These are phyloP conservation scores for Xerocomellus amylosporus DNA, from an alignment of 768 basidiomycete genomes.

Conservation along the genomic window DNA sequence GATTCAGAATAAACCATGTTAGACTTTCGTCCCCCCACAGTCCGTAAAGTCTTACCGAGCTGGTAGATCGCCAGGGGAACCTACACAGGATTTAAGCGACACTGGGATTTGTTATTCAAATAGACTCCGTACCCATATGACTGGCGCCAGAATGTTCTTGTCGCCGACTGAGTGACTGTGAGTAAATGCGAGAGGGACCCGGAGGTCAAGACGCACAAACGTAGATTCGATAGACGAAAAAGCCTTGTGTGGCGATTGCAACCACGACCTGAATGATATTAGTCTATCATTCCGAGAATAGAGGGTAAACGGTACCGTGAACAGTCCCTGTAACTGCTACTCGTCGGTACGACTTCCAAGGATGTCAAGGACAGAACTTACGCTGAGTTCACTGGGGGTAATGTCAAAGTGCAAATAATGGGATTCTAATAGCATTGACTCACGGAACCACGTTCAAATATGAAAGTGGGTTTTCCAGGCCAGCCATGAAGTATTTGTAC, in stretches of 20 bases:
- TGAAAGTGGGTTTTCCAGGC: neutral
- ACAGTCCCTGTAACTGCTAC: conserved; percentile 5
- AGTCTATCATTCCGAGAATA: neutral
- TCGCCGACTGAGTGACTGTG: conserved; percentile 4
- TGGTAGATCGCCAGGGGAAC: neutral
- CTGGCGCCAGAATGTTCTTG: conserved; percentile 1
- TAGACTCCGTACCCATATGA: conserved; percentile 11
- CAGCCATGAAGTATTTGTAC: conserved; percentile 8
- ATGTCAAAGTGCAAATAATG: neutral
- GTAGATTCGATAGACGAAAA: conserved; percentile 15
- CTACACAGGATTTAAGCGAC: neutral
- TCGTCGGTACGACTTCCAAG: neutral
- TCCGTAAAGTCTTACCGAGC: conserved; percentile 4
- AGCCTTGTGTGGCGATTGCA: conserved; percentile 7
- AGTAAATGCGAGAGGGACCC: neutral
- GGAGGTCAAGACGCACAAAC: neutral
- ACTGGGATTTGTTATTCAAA: neutral
- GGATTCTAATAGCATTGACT: neutral
- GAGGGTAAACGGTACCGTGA: neutral
- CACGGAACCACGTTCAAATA: neutral
- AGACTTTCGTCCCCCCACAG: neutral
- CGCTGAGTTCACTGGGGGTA: conserved; percentile 4
- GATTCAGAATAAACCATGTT: neutral
- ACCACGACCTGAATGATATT: neutral
- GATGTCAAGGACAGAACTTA: neutral